A percentile compares a stretch with the other conserved stretches of the same genome.
Evolutionary conservation across 306 rosid species (phyloP).

Genomic region (Vigna nakashimae): DNA sequence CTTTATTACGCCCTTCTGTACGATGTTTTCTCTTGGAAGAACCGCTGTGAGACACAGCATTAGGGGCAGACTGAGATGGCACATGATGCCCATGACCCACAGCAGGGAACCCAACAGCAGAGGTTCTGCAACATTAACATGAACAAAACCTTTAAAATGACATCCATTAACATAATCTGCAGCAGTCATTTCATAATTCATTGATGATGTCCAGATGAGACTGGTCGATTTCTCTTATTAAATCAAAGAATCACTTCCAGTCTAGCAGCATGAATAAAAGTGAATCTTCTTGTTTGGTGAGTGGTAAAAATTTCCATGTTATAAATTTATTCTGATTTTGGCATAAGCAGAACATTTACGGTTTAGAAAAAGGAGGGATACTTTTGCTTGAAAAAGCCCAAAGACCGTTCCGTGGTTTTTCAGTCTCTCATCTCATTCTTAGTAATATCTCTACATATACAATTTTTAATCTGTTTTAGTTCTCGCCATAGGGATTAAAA

Average conservation of each 20-base stretch:
- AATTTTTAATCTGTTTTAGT: background rate
- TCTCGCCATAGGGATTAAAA: background rate
- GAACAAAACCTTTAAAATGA: slow-evolving; percentile 34
- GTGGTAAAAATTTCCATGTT: slow-evolving; percentile 2
- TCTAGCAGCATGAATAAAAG: background rate
- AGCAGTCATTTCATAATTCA: background rate
- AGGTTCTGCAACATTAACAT: slow-evolving; percentile 71
- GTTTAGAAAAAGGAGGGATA: background rate
- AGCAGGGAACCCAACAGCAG: slow-evolving; percentile 99
- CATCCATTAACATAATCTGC: slow-evolving; percentile 14
- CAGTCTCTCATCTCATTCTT: background rate
- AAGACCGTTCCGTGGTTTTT: background rate
- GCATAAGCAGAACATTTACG: slow-evolving; percentile 8
- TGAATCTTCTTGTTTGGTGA: background rate
- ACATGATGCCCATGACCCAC: slow-evolving; percentile 80
- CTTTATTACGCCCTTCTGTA: slow-evolving; percentile 55
- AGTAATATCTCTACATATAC: too few relatives aligned
- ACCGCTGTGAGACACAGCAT: slow-evolving; percentile 48
- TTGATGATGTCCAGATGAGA: slow-evolving; percentile 17
- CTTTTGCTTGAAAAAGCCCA: background rate
- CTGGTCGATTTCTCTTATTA: background rate
- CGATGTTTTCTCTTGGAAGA: slow-evolving; percentile 54
- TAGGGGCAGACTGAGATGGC: slow-evolving; percentile 65
- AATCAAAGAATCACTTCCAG: slow-evolving; percentile 20
- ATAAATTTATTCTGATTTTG: slow-evolving; percentile 18